Evolutionary conservation across 805 yeast genomes (phyloP).

Genomic region (Candida patagonica): DNA sequence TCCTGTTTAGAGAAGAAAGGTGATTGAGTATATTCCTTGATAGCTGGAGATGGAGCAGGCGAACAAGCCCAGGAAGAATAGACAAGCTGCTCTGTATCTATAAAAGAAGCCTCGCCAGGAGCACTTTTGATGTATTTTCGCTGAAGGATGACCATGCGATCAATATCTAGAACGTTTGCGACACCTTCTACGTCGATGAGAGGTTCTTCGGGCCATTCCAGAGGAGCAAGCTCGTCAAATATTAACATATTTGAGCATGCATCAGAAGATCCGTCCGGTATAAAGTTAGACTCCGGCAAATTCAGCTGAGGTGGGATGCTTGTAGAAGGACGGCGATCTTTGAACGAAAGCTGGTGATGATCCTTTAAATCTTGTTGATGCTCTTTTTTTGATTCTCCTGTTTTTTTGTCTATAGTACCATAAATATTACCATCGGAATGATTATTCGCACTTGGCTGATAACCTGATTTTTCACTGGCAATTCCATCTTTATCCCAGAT

Average conservation of each 20-base stretch:
- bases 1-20: constrained; percentile 20
- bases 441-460: neutral
- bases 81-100: constrained; percentile 24
- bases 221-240: constrained; percentile 17
- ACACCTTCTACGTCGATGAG: constrained; percentile 25
- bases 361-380: constrained; percentile 11
- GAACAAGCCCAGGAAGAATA: constrained; percentile 26
- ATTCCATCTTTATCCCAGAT: constrained; percentile 18
- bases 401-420: too few species aligned
- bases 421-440: constrained; percentile 2
- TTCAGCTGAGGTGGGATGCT: neutral
- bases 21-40: constrained; percentile 19
- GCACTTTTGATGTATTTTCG: constrained; percentile 17
- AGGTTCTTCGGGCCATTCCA: constrained; percentile 25
- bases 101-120: constrained; percentile 9
- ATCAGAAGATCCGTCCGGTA: neutral
- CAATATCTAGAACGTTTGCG: constrained; percentile 19
- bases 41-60: constrained; percentile 27
- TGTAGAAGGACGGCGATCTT: neutral
- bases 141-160: constrained; percentile 21
- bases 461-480: neutral
- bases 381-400: neutral
- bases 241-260: constrained; percentile 4
- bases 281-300: neutral
- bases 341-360: constrained; percentile 4